Evolutionary conservation across 805 yeast species (phyloP).

Genomic region (Yarrowia yakushimensis): DNA sequence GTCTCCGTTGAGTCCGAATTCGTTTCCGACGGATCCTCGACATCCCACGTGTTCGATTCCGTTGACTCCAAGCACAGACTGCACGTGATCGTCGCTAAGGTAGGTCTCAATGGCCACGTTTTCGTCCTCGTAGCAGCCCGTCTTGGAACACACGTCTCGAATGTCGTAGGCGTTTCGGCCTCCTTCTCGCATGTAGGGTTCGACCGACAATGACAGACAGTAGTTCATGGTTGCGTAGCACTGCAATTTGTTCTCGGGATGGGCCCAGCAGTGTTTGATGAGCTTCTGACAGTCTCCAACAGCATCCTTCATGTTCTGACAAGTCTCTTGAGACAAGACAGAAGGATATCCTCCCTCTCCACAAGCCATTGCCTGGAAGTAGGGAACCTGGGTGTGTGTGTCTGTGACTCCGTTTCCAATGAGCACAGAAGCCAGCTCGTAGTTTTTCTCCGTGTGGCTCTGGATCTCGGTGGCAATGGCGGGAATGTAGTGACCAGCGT

Average conservation of each 20-base stretch:
- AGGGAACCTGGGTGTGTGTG: constrained; percentile 70
- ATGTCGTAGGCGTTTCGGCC: constrained; percentile 65
- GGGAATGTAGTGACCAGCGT: constrained; percentile 94
- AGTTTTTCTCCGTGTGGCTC: constrained; percentile 45
- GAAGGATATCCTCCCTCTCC: constrained; percentile 75
- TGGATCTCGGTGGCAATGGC: constrained; percentile 59
- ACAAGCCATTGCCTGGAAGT: constrained; percentile 92
- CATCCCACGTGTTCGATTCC: constrained; percentile 47
- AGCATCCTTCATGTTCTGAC: constrained; percentile 59
- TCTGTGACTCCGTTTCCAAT: constrained; percentile 95
- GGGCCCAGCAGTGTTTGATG: constrained; percentile 65
- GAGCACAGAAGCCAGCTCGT: constrained; percentile 70
- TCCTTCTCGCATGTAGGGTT: constrained; percentile 53
- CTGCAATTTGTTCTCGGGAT: constrained; percentile 61
- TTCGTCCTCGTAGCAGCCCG: constrained; percentile 65
- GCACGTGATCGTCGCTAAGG: constrained; percentile 69
- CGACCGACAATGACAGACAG: constrained; percentile 65
- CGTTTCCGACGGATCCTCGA: constrained; percentile 70
- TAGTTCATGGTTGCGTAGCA: constrained; percentile 69
- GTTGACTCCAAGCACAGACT: constrained; percentile 81
- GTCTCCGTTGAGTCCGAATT: constrained; percentile 84
- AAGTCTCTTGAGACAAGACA: constrained; percentile 62
- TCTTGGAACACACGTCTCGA: constrained; percentile 45
- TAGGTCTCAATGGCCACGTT: constrained; percentile 62
- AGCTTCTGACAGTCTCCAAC: constrained; percentile 62